phyloP scores from a whole-genome alignment of 1,284 basidiomycete genomes.

The Trichosporon coremiiforme region DNA sequence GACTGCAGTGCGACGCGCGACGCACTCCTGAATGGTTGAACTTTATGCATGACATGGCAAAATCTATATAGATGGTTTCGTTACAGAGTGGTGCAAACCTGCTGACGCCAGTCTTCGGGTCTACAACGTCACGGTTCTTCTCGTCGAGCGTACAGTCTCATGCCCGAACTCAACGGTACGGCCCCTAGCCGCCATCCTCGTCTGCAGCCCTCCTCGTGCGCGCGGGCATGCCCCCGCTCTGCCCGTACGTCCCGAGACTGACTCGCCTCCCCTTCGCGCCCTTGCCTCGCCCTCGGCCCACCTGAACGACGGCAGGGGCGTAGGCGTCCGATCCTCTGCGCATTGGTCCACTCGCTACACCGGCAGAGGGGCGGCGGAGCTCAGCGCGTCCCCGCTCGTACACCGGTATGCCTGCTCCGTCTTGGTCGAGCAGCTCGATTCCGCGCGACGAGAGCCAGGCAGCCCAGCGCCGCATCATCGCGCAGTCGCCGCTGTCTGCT shows the following conservation, averaged over 20 bases:
- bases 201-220: not conserved
- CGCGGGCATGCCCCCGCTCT: slow-evolving; percentile 8
- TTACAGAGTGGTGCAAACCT: not conserved
- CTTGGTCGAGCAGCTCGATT: slow-evolving; percentile 48
- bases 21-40: not conserved
- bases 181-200: slow-evolving; percentile 17
- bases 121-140: not conserved
- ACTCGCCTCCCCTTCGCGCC: not conserved
- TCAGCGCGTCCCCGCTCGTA: slow-evolving; percentile 24
- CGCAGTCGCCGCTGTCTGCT: slow-evolving; percentile 45
- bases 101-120: not conserved
- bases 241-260: slow-evolving; percentile 5
- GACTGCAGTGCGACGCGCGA: too few species aligned
- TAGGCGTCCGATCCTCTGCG: not conserved
- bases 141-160: not conserved
- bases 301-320: not conserved
- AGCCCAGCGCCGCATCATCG: slow-evolving; percentile 49
- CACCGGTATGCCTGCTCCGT: slow-evolving; percentile 37
- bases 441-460: slow-evolving; percentile 31
- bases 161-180: not conserved
- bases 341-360: not conserved
- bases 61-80: not conserved
- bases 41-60: not conserved
- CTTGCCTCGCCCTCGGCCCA: not conserved
- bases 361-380: not conserved